These are phyloP conservation scores for Pseudogymnoascus destructans DNA, from an alignment of 2,329 filamentous ascomycete species.

Conservation along the genomic window DNA sequence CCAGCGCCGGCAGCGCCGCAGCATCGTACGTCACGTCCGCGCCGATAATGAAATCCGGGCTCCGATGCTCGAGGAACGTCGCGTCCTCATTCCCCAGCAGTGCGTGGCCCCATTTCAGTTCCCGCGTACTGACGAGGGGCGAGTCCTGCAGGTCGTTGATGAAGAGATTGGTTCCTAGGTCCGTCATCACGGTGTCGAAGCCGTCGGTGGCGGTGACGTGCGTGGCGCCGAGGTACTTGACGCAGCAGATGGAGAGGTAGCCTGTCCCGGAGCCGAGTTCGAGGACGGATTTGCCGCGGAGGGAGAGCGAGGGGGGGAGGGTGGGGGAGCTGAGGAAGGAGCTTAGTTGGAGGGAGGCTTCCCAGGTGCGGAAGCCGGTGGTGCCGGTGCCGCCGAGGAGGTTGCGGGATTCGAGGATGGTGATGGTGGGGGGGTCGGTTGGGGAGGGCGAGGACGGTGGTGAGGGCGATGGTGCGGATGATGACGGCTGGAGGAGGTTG, in stretches of 20 bases:
- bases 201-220: constrained; percentile 61
- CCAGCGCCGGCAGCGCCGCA: constrained; percentile 46
- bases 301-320: constrained; percentile 18
- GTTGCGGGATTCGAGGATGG: constrained; percentile 54
- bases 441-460: not conserved
- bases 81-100: constrained; percentile 26
- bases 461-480: not conserved
- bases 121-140: constrained; percentile 43
- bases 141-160: constrained; percentile 49
- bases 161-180: constrained; percentile 52
- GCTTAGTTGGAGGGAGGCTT: constrained; percentile 62
- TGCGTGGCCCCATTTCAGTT: constrained; percentile 33
- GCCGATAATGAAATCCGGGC: constrained; percentile 52
- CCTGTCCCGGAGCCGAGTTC: constrained; percentile 69
- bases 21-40: constrained; percentile 70
- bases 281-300: constrained; percentile 45
- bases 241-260: constrained; percentile 60
- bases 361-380: constrained; percentile 70
- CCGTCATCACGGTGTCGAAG: constrained; percentile 56
- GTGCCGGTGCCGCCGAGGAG: constrained; percentile 60
- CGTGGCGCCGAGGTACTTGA: constrained; percentile 47
- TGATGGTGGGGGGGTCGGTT: constrained; percentile 32
- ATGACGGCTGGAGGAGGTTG: constrained; percentile 10
- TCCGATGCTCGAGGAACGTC: constrained; percentile 26
- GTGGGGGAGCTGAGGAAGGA: constrained; percentile 43